Percentiles rank a stretch among this genome's conserved stretches.
phyloP scores from a whole-genome alignment of 2,329 filamentous ascomycete species.

The Hypocrella siamensis region DNA sequence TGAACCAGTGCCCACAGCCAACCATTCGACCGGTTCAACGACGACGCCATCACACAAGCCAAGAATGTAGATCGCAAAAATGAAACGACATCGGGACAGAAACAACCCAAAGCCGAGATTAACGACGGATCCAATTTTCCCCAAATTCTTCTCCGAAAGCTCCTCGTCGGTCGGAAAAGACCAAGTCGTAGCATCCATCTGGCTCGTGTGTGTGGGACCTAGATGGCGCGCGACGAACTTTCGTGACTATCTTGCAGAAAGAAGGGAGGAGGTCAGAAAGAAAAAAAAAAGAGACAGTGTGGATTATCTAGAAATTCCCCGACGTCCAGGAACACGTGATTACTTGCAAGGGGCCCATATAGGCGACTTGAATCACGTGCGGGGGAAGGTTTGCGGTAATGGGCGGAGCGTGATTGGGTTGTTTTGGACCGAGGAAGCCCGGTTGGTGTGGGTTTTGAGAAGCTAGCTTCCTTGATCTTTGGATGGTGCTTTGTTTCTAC shows the following conservation, averaged over 20 bases:
- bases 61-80: slow-evolving; percentile 41
- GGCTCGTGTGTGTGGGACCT: slow-evolving; percentile 4
- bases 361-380: slow-evolving; percentile 12
- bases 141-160: slow-evolving; percentile 29
- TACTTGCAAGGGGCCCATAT: background rate
- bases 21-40: too few species aligned
- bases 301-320: too few species aligned
- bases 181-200: slow-evolving; percentile 14
- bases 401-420: slow-evolving; percentile 20
- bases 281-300: slow-evolving; percentile 1
- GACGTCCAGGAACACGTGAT: slow-evolving; percentile 8
- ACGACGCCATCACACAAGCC: too few species aligned
- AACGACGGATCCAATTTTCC: slow-evolving; percentile 35
- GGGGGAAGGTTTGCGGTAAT: slow-evolving; percentile 19
- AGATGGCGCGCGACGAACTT: slow-evolving; percentile 21
- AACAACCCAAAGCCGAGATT: slow-evolving; percentile 36
- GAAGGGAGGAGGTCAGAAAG: slow-evolving; percentile 5
- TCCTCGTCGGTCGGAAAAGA: slow-evolving; percentile 15
- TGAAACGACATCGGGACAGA: slow-evolving; percentile 38
- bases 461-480: too few species aligned
- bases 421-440: slow-evolving; percentile 27
- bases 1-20: too few species aligned
- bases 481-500: too few species aligned
- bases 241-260: slow-evolving; percentile 35
- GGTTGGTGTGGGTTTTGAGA: too few species aligned